These are phyloP conservation scores for Bidens hawaiensis DNA, from an alignment of 140 eudicot genomes.

Conservation along the genomic window DNA sequence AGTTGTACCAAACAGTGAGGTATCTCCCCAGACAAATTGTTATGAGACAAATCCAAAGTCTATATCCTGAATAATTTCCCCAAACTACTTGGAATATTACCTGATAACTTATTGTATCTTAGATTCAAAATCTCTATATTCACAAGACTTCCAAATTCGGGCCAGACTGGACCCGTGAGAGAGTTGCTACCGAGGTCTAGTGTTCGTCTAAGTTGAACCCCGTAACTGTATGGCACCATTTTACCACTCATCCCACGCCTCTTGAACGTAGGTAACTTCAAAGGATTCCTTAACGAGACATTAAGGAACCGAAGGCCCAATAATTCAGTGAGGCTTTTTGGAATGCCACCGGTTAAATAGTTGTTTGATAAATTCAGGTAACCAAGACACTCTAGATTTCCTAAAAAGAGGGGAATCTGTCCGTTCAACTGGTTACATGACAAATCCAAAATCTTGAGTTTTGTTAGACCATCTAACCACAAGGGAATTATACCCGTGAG, in stretches of 20 bases:
- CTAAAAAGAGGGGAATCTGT: slow-evolving; percentile 44
- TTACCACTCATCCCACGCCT: slow-evolving; percentile 28
- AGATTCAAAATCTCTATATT: slow-evolving; percentile 40
- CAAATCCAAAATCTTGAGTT: slow-evolving; percentile 53
- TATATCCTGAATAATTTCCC: slow-evolving; percentile 43
- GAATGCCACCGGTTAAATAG: slow-evolving; percentile 45
- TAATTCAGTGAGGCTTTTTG: slow-evolving; percentile 38
- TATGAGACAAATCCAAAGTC: slow-evolving; percentile 53
- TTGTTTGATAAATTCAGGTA: slow-evolving; percentile 67
- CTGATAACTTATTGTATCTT: slow-evolving; percentile 44
- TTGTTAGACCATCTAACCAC: slow-evolving; percentile 47
- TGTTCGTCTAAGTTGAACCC: slow-evolving; percentile 41
- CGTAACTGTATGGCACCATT: slow-evolving; percentile 33
- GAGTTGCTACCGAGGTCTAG: slow-evolving; percentile 47
- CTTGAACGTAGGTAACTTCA: slow-evolving; percentile 39
- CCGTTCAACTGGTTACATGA: slow-evolving; percentile 54
- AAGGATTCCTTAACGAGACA: background rate
- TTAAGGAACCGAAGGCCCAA: slow-evolving; percentile 22
- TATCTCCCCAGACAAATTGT: slow-evolving; percentile 45
- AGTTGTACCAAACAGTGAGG: slow-evolving; percentile 36
- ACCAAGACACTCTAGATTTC: slow-evolving; percentile 33
- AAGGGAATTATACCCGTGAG: slow-evolving; percentile 56
- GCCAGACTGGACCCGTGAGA: slow-evolving; percentile 48
- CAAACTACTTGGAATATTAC: slow-evolving; percentile 43
- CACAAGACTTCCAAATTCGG: slow-evolving; percentile 47